A percentile compares a stretch with the other conserved stretches of the same genome.
These are phyloP conservation scores for Venturia nashicola DNA, from an alignment of 2,329 filamentous ascomycete species.

Conservation along the genomic window DNA sequence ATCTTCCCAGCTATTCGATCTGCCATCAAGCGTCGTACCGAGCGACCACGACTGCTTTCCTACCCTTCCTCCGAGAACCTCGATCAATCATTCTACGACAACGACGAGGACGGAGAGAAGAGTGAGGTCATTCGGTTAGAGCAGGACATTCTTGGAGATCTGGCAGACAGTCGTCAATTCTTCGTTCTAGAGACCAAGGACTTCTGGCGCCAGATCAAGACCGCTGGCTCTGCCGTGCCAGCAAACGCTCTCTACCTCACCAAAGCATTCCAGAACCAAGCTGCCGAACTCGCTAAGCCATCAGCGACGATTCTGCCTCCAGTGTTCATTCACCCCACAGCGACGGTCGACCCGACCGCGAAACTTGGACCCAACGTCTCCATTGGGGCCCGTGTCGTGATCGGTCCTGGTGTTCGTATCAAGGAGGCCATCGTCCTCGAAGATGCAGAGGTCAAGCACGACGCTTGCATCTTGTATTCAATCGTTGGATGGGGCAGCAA, in stretches of 20 bases:
- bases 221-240: slow-evolving; percentile 88
- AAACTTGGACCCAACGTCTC: slow-evolving; percentile 97
- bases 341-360: slow-evolving; percentile 81
- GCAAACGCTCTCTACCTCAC: slow-evolving; percentile 95
- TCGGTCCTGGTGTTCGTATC: slow-evolving; percentile 79
- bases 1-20: slow-evolving; percentile 93
- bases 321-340: slow-evolving; percentile 89
- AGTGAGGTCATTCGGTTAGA: slow-evolving; percentile 87
- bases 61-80: slow-evolving; percentile 95
- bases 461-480: slow-evolving; percentile 86
- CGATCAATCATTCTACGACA: slow-evolving; percentile 51
- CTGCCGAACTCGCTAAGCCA: slow-evolving; percentile 68
- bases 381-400: slow-evolving; percentile 73
- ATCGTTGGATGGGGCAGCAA: slow-evolving; percentile 97
- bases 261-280: slow-evolving; percentile 76
- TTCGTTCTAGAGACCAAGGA: slow-evolving; percentile 98
- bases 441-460: slow-evolving; percentile 91
- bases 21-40: slow-evolving; percentile 89
- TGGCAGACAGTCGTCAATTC: slow-evolving; percentile 95
- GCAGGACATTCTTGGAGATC: slow-evolving; percentile 90
- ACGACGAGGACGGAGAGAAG: slow-evolving; percentile 65
- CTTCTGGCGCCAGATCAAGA: slow-evolving; percentile 99
- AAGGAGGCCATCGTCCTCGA: slow-evolving; percentile 96
- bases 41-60: slow-evolving; percentile 81
- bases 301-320: slow-evolving; percentile 82